Evolutionary conservation across 306 rosid species (phyloP), one percentile per base, ranked within the genome.

Genomic region (Sicyos baderoa): DNA sequence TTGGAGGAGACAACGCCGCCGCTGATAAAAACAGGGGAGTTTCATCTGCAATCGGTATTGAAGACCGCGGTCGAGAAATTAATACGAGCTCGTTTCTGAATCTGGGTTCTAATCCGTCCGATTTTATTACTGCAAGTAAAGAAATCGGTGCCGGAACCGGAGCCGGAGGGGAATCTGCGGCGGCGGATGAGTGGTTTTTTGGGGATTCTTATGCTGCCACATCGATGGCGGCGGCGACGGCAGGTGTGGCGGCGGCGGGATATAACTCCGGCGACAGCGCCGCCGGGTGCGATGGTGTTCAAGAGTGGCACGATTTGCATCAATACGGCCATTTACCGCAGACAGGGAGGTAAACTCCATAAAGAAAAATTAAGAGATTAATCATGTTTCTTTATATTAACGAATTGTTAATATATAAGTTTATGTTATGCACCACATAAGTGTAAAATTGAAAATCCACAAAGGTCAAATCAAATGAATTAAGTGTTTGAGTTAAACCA

Each of bases 311-410:
- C 73, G 95, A 89, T 67, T 74, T 86, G 86, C 95, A 85, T 25
- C 94, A 85, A 62, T 90, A 85, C 71, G 85, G 79, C 37, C 54
- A 45, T 79, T 82, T 93, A 89, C 97, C 96, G 87, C 90, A 87
- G 80, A 70, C 32, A 54, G 50, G n/a, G 11, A 71, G 22, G 74
- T 54, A 60, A 59, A 53, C 58, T 61, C 37, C 63, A 25, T 8
- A 69, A 53, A 53, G 40, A 58, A 70, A 81, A 40, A 40, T 40
- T 40, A 40, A 35, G 45, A 5, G 45, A 40, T 9, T 40, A 40
- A 40, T 40, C 2, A 40, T 9, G 10, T 40, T 6, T 35, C 8
- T 40, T 40, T 40, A 4, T 40, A 4, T 40, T 40, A 9, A 7
- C 12, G 45, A 40, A 40, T 7, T 74, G 53, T 64, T 9, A 35